These are phyloP conservation scores for Scutellaria baicalensis DNA, from an alignment of 257 asterid genomes.

Conservation along the genomic window DNA sequence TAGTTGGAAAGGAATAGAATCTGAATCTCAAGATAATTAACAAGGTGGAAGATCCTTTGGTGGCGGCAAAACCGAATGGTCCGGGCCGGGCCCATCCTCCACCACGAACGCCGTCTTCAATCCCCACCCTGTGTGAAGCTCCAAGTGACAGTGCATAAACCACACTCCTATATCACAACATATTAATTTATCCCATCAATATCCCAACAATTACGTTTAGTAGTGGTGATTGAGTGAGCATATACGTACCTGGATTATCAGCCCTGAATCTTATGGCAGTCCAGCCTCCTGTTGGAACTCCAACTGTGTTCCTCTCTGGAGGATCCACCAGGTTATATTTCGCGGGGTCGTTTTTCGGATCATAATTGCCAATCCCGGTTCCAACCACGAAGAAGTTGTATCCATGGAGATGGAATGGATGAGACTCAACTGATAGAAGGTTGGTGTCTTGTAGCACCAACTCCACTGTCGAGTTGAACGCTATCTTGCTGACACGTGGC, in stretches of 20 bases:
- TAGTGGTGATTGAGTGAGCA: too few species aligned
- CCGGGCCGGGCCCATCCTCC: conserved; percentile 46
- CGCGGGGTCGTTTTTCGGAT: conserved; percentile 39
- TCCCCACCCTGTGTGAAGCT: conserved; percentile 69
- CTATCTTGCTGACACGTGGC: conserved; percentile 45
- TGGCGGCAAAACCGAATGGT: conserved; percentile 48
- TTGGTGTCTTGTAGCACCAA: conserved; percentile 66
- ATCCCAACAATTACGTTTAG: background rate
- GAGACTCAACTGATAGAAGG: conserved; percentile 54
- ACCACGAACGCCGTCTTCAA: conserved; percentile 58
- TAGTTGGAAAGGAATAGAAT: background rate
- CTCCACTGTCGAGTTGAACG: conserved; percentile 61
- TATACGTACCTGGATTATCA: conserved; percentile 62
- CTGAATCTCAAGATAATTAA: background rate
- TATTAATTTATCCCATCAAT: background rate
- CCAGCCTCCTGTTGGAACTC: conserved; percentile 89
- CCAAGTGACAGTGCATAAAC: conserved; percentile 70
- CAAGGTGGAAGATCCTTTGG: conserved; percentile 63
- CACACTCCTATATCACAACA: conserved; percentile 46
- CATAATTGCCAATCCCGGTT: conserved; percentile 58
- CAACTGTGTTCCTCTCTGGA: conserved; percentile 67
- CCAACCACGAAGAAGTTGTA: conserved; percentile 75
- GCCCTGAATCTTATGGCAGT: conserved; percentile 75
- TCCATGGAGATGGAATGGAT: conserved; percentile 85
- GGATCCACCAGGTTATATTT: conserved; percentile 63